phyloP scores from a whole-genome alignment of 1,284 basidiomycete genomes.

The Rhodotorula sp. region DNA sequence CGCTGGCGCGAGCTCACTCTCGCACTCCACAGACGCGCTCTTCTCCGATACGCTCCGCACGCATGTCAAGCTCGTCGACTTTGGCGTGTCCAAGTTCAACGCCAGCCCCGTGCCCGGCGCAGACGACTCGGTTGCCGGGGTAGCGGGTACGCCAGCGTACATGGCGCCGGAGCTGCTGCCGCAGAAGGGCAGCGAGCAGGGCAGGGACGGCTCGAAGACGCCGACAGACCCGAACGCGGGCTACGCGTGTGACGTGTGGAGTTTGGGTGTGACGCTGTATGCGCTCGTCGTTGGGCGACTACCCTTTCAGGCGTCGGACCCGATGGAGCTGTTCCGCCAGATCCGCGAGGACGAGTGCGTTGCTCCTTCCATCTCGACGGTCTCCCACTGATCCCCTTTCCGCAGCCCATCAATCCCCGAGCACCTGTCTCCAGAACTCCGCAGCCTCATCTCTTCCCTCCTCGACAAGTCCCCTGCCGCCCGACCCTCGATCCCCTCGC shows the following conservation, averaged over 20 bases:
- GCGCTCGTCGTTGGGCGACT: slow-evolving; percentile 58
- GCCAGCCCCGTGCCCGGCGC: slow-evolving; percentile 32
- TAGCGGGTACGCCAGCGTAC: slow-evolving; percentile 59
- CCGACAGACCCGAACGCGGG: slow-evolving; percentile 48
- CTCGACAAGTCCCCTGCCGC: slow-evolving; percentile 51
- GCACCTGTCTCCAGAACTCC: slow-evolving; percentile 23
- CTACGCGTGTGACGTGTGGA: slow-evolving; percentile 59
- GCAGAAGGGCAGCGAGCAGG: neutral
- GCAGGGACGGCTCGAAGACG: slow-evolving; percentile 9
- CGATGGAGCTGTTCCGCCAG: slow-evolving; percentile 56
- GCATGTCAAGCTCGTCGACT: slow-evolving; percentile 58
- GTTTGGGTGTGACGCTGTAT: slow-evolving; percentile 59
- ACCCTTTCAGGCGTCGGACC: slow-evolving; percentile 56
- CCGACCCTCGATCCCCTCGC: slow-evolving; percentile 50
- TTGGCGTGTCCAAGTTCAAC: slow-evolving; percentile 62
- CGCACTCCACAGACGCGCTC: slow-evolving; percentile 55
- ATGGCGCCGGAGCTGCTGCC: slow-evolving; percentile 57
- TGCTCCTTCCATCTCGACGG: neutral
- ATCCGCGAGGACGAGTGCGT: slow-evolving; percentile 55
- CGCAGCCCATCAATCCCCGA: slow-evolving; percentile 17
- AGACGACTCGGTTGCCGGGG: slow-evolving; percentile 35
- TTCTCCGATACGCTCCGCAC: slow-evolving; percentile 52
- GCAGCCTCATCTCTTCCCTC: slow-evolving; percentile 51
- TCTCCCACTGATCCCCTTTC: neutral
- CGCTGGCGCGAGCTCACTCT: neutral